phyloP scores from a whole-genome alignment of 1,139 yeast species.

The Protomyces lactucae-debilis region DNA sequence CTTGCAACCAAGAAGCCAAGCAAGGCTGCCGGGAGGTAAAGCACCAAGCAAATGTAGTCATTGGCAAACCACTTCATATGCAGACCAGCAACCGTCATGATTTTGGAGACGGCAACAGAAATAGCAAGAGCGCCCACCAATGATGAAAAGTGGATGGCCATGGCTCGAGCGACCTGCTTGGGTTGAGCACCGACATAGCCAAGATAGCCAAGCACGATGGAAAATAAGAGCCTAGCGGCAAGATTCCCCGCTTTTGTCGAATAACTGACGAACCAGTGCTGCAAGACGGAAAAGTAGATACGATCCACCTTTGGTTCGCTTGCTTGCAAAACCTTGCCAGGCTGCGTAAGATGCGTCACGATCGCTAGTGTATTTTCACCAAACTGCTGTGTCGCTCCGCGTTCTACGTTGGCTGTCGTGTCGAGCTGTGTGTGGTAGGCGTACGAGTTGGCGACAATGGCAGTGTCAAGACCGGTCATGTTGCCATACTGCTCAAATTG shows the following conservation, averaged over 20 bases:
- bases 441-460: conserved; percentile 26
- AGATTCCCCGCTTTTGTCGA: not conserved
- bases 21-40: conserved; percentile 10
- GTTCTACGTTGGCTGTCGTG: conserved; percentile 5
- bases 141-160: conserved; percentile 4
- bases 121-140: conserved; percentile 9
- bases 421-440: conserved; percentile 27
- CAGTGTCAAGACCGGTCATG: conserved; percentile 29
- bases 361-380: conserved; percentile 28
- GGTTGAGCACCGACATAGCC: conserved; percentile 11
- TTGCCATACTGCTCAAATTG: conserved; percentile 28
- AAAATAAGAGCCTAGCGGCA: conserved; percentile 13
- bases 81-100: not conserved
- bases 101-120: conserved; percentile 7
- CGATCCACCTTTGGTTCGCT: conserved; percentile 5
- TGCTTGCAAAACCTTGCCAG: conserved; percentile 6
- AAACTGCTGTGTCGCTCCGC: conserved; percentile 28
- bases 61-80: conserved; percentile 19
- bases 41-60: conserved; percentile 5
- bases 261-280: conserved; percentile 21
- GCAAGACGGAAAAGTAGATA: conserved; percentile 26
- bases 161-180: not conserved
- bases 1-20: conserved; percentile 8
- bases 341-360: conserved; percentile 14
- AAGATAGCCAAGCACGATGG: conserved; percentile 21